Conservation (phyloP, 2,329 filamentous ascomycete genomes). For the Elsinoe perseae region DNA sequence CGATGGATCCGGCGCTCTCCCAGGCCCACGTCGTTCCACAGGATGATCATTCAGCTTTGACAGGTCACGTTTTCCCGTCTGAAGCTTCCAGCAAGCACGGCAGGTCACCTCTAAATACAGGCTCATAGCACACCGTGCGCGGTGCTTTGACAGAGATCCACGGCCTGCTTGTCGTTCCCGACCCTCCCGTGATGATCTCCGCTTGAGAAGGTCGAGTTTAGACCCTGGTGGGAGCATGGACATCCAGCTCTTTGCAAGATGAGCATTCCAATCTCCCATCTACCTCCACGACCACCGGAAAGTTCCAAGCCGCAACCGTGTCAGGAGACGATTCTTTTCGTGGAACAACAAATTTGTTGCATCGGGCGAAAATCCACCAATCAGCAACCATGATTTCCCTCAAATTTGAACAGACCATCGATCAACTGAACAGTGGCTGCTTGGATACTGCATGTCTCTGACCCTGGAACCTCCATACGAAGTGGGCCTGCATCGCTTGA, state of each 20-base stretch:
- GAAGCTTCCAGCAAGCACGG: conserved; percentile 3
- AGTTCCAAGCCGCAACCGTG: not conserved
- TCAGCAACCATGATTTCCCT: not conserved
- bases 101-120: not conserved
- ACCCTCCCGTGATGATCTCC: conserved; percentile 13
- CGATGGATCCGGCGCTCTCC: not conserved
- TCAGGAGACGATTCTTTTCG: not conserved
- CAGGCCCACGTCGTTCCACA: conserved; percentile 3
- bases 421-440: not conserved
- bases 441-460: not conserved
- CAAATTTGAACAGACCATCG: not conserved
- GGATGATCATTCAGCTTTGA: not conserved
- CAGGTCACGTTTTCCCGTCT: conserved; percentile 4
- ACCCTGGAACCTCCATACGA: not conserved
- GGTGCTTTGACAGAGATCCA: conserved; percentile 6
- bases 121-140: conserved; percentile 6
- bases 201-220: not conserved
- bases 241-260: not conserved
- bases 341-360: conserved; percentile 6
- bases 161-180: conserved; percentile 12
- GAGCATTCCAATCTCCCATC: conserved; percentile 11
- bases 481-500: conserved; percentile 3
- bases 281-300: not conserved
- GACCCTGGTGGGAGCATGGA: conserved; percentile 1
- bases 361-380: not conserved